Percentiles rank a stretch among this genome's conserved stretches.
Conservation (phyloP, 768 basidiomycete species). For the Termitomyces sp. region DNA sequence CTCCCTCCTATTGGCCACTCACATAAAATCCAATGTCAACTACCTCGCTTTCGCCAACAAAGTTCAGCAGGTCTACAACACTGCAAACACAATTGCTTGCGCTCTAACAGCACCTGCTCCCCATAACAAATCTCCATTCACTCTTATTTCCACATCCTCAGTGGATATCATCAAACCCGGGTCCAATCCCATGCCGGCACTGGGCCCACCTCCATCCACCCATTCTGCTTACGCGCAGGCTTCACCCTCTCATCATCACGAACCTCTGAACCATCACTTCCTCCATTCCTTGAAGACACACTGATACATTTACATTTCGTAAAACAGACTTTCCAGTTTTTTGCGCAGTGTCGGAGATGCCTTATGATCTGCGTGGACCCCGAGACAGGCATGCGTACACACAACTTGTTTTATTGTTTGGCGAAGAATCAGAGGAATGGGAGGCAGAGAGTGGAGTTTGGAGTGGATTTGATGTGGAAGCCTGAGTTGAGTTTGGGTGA, state of each 20-base stretch:
- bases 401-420: constrained; percentile 11
- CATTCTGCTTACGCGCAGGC: constrained; percentile 12
- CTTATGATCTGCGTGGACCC: constrained; percentile 13
- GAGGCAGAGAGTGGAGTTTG: constrained; percentile 12
- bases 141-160: constrained; percentile 11
- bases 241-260: constrained; percentile 4
- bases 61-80: too few relatives aligned
- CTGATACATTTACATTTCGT: constrained; percentile 7
- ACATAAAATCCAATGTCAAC: constrained; percentile 7
- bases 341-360: constrained; percentile 9
- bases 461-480: constrained; percentile 11
- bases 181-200: constrained; percentile 1
- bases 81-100: background rate
- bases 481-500: background rate
- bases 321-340: constrained; percentile 8
- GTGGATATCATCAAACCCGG: constrained; percentile 7
- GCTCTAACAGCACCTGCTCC: background rate
- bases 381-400: constrained; percentile 5
- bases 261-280: background rate
- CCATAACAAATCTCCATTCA: constrained; percentile 13
- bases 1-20: too few relatives aligned
- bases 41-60: constrained; percentile 9
- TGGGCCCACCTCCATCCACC: background rate
- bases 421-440: constrained; percentile 10
- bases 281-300: constrained; percentile 8